Evolutionary conservation across 164 flowering plant genomes (phyloP).

Genomic region (Aristolochia contorta): DNA sequence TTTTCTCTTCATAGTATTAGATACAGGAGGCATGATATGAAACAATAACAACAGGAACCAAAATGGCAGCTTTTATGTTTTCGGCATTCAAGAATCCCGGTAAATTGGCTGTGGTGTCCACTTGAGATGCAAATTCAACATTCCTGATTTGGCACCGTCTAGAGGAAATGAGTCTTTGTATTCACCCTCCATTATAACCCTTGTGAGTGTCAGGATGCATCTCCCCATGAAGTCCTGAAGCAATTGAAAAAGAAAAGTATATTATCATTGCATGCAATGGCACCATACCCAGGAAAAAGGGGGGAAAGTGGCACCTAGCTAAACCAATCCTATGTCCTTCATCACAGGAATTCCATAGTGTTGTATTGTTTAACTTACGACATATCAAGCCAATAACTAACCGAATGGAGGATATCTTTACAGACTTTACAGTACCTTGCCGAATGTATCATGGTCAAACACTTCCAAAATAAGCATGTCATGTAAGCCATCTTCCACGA

Average conservation of each 20-base stretch:
- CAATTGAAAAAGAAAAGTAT: constrained; percentile 2
- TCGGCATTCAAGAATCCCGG: constrained; percentile 41
- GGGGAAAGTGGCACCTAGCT: neutral
- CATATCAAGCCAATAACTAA: too few relatives aligned
- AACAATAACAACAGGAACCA: too few relatives aligned
- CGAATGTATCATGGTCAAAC: constrained; percentile 96
- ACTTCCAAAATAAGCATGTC: constrained; percentile 87
- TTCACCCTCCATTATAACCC: constrained; percentile 86
- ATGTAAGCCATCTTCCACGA: constrained; percentile 94
- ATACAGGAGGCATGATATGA: too few relatives aligned
- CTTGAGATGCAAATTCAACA: constrained; percentile 61
- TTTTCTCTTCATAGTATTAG: too few relatives aligned
- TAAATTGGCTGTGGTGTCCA: constrained; percentile 90
- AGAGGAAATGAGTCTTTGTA: constrained; percentile 51
- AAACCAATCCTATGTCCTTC: too few relatives aligned
- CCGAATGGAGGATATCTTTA: too few relatives aligned
- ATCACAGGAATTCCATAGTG: too few relatives aligned
- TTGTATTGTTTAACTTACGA: too few relatives aligned
- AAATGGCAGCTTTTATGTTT: too few relatives aligned
- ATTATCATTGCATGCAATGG: neutral
- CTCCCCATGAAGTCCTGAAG: constrained; percentile 87
- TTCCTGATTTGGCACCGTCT: constrained; percentile 76
- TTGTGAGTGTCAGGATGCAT: constrained; percentile 83
- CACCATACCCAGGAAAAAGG: neutral
- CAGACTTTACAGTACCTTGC: constrained; percentile 50